These are phyloP conservation scores for Halophytophthora polymorphica DNA, from an alignment of 352 stramenopile species.

Conservation along the genomic window DNA sequence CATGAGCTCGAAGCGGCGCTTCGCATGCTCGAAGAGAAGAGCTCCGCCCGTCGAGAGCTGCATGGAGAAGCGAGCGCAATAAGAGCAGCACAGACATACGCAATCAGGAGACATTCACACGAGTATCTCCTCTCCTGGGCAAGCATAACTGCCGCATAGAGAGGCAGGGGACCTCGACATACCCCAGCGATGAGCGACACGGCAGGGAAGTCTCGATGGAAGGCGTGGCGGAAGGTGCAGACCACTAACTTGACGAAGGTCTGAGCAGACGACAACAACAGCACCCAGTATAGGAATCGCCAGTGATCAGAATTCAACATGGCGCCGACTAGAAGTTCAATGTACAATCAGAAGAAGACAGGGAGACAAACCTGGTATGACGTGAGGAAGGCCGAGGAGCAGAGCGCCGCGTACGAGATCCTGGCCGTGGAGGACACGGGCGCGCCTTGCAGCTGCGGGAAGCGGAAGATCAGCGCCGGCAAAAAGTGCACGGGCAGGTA, in stretches of 20 bases:
- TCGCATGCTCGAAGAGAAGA: slow-evolving; percentile 79
- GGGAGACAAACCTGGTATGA: slow-evolving; percentile 60
- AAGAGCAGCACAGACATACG: not conserved
- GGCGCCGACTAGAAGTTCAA: not conserved
- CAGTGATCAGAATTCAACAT: not conserved
- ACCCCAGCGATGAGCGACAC: slow-evolving; percentile 52
- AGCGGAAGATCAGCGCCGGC: slow-evolving; percentile 74
- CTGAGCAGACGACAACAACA: slow-evolving; percentile 19
- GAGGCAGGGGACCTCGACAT: slow-evolving; percentile 12
- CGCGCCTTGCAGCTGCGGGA: slow-evolving; percentile 44
- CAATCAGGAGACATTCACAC: not conserved
- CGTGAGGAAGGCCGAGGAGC: slow-evolving; percentile 79
- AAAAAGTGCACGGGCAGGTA: slow-evolving; percentile 82
- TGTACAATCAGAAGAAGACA: not conserved
- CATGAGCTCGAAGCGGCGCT: slow-evolving; percentile 84
- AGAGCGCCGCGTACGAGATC: slow-evolving; percentile 66
- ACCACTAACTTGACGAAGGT: slow-evolving; percentile 72
- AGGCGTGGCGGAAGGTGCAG: slow-evolving; percentile 68
- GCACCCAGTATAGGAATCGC: not conserved
- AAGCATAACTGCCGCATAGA: not conserved
- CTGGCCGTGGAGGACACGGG: slow-evolving; percentile 43
- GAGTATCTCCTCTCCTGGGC: no score
- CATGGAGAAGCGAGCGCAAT: slow-evolving; percentile 1
- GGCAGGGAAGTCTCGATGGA: slow-evolving; percentile 57
- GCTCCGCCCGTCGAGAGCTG: slow-evolving; percentile 56